A percentile compares a stretch with the other conserved stretches of the same genome.
Conservation (phyloP, 306 rosid genomes). For the Hippophae gyantsensis region DNA sequence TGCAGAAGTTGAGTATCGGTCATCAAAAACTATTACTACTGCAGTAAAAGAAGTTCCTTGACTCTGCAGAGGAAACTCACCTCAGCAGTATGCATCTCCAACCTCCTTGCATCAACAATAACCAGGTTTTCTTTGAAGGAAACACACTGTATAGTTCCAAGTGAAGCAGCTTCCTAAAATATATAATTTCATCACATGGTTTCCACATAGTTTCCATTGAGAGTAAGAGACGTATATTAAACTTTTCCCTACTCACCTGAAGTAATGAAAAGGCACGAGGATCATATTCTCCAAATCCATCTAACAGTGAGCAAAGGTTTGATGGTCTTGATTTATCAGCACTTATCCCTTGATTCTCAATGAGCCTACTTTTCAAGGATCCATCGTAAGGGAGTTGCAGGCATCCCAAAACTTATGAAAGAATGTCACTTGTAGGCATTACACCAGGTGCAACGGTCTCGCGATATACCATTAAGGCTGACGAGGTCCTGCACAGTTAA, state of each 20-base stretch:
- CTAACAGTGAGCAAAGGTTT: slow-evolving; percentile 41
- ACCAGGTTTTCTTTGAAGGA: slow-evolving; percentile 66
- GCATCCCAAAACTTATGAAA: too few relatives aligned
- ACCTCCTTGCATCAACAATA: slow-evolving; percentile 57
- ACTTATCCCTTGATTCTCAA: too few relatives aligned
- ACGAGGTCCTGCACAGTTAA: slow-evolving; percentile 55
- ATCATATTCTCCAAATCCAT: slow-evolving; percentile 92
- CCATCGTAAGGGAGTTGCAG: too few relatives aligned
- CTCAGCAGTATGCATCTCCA: slow-evolving; percentile 62
- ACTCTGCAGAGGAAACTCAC: slow-evolving; percentile 31
- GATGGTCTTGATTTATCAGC: too few relatives aligned
- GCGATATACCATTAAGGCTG: slow-evolving; percentile 77
- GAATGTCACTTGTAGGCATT: too few relatives aligned
- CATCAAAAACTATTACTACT: slow-evolving; percentile 11
- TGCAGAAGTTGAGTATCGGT: not conserved
- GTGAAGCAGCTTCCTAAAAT: slow-evolving; percentile 86
- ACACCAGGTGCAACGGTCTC: slow-evolving; percentile 53
- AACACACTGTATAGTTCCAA: slow-evolving; percentile 65
- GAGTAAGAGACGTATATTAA: not conserved
- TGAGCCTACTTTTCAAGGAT: too few relatives aligned
- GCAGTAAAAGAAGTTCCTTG: slow-evolving; percentile 4
- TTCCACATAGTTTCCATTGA: not conserved
- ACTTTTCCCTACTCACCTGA: slow-evolving; percentile 53
- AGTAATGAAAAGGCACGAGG: slow-evolving; percentile 81
- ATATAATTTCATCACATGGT: slow-evolving; percentile 8